Evolutionary conservation across 305 asterid genomes (phyloP), one percentile per base, ranked within the genome.

Genomic region (Stenogyne calaminthoides): DNA sequence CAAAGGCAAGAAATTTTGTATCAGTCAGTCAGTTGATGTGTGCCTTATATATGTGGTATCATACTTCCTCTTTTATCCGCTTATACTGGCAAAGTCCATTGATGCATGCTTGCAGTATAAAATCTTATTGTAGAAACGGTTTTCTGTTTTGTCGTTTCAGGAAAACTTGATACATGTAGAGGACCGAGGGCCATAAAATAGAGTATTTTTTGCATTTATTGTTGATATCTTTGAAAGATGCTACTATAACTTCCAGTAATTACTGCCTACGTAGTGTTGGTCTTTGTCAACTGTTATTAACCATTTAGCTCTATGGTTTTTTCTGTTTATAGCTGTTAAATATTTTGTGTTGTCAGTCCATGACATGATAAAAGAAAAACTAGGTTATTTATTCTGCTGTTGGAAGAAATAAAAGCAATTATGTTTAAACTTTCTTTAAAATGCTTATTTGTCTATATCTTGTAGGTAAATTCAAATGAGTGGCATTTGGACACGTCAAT

Each of bases 401-500:
- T 61, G 37, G 56, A 61, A 60, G 71, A 74, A 58, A 16, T 58
- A 40, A 39, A 69, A 47, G 37, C 12, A 18, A 40, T 40, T 59
- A 2, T 2, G 19, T 59, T 46, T 36, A 3, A 72, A 65, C 44
- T 15, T 20, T 25, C 49, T 67, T 55, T 25, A 47, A 59, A 70
- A 60, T 70, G 75, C 69, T 44, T 69, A 77, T 63, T 20, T 69
- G 64, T 68, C 62, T 65, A 62, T 25, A 51, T 73, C 46, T 82
- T 83, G 71, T 83, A 22, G 97, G 99, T 91, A 60, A 94, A 94
- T 84, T 94, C 99, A 73, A 91, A 90, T 55, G 99, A 91, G 88
- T 94, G 99, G 99, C 99, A 94, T 78, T 83, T 94, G 92, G 99
- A 94, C 81, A 90, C 97, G 27, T 87, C 99, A 64, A 82, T 85